These are phyloP conservation scores for Sanguinoderma infundibulare DNA, from an alignment of 1,284 basidiomycete species.

Conservation along the genomic window DNA sequence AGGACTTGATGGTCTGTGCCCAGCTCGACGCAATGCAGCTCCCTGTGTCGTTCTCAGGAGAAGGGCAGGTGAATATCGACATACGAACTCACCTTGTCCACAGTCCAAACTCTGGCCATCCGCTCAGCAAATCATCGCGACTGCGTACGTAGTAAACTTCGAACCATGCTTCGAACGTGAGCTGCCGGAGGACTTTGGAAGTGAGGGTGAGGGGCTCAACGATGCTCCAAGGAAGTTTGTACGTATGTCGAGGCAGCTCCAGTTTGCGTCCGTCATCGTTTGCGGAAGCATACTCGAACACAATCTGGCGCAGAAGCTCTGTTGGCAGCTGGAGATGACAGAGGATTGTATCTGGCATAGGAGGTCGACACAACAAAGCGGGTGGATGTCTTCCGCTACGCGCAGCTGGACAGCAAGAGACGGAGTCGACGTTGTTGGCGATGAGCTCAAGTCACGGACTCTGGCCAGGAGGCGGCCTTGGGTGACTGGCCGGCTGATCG, in stretches of 20 bases:
- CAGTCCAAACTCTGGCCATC: conserved; percentile 18
- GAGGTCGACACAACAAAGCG: not conserved
- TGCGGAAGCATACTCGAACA: conserved; percentile 11
- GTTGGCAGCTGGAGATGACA: conserved; percentile 11
- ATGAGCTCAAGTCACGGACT: not conserved
- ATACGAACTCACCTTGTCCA: conserved; percentile 22
- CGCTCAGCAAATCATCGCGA: conserved; percentile 16
- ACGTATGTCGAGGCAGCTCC: conserved; percentile 8
- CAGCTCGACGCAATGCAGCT: conserved; percentile 23
- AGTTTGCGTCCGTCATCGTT: not conserved
- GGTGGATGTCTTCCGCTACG: too few species aligned
- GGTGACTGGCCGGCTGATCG: not conserved
- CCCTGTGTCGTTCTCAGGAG: conserved; percentile 1
- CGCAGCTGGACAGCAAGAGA: too few species aligned
- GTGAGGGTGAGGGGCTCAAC: conserved; percentile 17
- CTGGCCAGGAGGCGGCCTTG: not conserved
- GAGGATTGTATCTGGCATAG: not conserved
- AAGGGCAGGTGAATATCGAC: not conserved
- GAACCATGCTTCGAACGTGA: conserved; percentile 27
- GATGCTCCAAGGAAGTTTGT: conserved; percentile 20
- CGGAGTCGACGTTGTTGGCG: too few species aligned
- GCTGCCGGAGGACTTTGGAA: conserved; percentile 16
- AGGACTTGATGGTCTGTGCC: conserved; percentile 14
- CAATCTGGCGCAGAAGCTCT: conserved; percentile 16
- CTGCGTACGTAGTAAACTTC: conserved; percentile 19